Conservation (phyloP, 176 grass and related monocot species). For the Aegilops tauschii region DNA sequence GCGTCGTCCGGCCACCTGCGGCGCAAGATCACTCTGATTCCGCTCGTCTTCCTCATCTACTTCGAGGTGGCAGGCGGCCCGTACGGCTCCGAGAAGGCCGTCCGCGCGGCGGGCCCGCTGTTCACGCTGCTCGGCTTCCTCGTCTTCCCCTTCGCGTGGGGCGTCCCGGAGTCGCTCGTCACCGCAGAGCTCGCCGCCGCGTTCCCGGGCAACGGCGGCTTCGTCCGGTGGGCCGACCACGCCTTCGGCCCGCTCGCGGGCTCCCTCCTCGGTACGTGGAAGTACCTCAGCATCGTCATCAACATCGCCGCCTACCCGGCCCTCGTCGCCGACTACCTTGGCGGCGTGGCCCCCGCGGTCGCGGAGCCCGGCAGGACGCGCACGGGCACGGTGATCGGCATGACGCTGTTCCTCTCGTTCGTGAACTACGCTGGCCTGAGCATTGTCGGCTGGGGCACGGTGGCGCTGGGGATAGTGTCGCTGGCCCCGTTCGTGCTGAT, state of each 20-base stretch:
- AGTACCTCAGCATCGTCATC: conserved; percentile 1
- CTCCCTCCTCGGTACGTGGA: not conserved
- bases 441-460: not conserved
- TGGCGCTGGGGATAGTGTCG: not conserved
- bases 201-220: not conserved
- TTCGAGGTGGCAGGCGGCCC: not conserved
- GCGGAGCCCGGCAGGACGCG: not conserved
- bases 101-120: not conserved
- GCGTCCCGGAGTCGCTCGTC: not conserved
- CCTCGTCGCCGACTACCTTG: not conserved
- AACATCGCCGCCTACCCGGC: not conserved
- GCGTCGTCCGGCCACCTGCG: not conserved
- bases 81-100: not conserved
- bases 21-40: not conserved
- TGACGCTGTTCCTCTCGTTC: not conserved
- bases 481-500: not conserved
- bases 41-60: not conserved
- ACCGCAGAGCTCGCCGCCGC: not conserved
- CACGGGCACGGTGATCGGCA: not conserved
- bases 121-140: not conserved
- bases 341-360: not conserved
- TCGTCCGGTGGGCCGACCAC: not conserved
- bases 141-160: not conserved
- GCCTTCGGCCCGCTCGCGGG: not conserved
- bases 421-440: not conserved